Evolutionary conservation across 2,329 filamentous ascomycete genomes (phyloP).

Genomic region (Sporothrix sp.): DNA sequence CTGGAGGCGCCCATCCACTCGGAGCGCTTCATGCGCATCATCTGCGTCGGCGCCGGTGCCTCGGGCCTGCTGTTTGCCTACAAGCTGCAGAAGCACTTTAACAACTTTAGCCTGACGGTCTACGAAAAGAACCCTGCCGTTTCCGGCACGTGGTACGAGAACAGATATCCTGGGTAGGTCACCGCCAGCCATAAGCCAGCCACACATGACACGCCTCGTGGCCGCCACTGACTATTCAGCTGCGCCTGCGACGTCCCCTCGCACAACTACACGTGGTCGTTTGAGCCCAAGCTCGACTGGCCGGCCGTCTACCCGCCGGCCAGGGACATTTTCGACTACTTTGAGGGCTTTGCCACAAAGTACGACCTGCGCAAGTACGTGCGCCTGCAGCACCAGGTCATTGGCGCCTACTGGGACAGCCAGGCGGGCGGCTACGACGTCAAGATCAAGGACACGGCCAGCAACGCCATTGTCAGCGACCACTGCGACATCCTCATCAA

Average conservation of each 20-base stretch:
- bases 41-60: constrained; percentile 39
- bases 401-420: constrained; percentile 35
- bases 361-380: constrained; percentile 33
- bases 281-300: constrained; percentile 24
- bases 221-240: constrained; percentile 11
- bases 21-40: constrained; percentile 20
- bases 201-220: neutral
- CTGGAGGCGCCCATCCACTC: constrained; percentile 17
- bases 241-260: constrained; percentile 42
- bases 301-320: constrained; percentile 22
- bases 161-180: constrained; percentile 32
- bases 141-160: constrained; percentile 43
- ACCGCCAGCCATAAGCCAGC: neutral
- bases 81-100: constrained; percentile 34
- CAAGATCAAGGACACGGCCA: constrained; percentile 23
- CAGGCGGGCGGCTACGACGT: constrained; percentile 29
- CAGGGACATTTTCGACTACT: constrained; percentile 22
- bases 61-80: constrained; percentile 38
- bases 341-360: constrained; percentile 25
- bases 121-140: constrained; percentile 41
- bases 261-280: constrained; percentile 36
- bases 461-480: constrained; percentile 18
- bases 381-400: constrained; percentile 33
- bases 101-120: constrained; percentile 27
- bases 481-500: constrained; percentile 18